Evolutionary conservation across 1,284 basidiomycete species (phyloP).

Genomic region (Ustilago shanxiensis): DNA sequence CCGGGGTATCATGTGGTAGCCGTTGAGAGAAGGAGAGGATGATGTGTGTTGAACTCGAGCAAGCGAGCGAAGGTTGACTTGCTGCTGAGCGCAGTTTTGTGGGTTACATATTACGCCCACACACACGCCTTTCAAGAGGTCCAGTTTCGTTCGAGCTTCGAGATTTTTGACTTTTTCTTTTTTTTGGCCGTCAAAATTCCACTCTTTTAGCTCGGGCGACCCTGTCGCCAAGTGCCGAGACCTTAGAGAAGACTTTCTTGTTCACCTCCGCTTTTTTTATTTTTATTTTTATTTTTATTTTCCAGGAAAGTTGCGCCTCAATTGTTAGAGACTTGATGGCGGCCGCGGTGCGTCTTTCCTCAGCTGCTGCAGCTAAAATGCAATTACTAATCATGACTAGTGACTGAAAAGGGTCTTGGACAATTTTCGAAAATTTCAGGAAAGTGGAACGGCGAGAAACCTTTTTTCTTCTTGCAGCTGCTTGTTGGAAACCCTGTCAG

Average conservation of each 20-base stretch:
- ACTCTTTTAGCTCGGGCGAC: neutral
- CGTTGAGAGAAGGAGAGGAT: conserved; percentile 1
- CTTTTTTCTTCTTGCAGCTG: conserved; percentile 20
- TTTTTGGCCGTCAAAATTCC: neutral
- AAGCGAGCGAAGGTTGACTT: neutral
- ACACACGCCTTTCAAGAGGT: neutral
- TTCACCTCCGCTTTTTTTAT: conserved; percentile 4
- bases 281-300: conserved; percentile 11
- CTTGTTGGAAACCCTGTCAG: conserved; percentile 17
- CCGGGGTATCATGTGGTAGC: neutral
- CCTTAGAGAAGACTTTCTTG: neutral
- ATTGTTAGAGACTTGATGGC: neutral
- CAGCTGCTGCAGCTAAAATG: neutral
- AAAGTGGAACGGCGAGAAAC: conserved; percentile 13
- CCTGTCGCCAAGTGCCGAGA: neutral
- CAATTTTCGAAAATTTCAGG: conserved; percentile 25
- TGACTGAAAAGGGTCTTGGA: neutral
- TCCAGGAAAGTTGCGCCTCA: neutral
- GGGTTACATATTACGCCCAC: neutral
- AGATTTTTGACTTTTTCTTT: conserved; percentile 9
- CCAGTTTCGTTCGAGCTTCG: conserved; percentile 8
- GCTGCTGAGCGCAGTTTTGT: neutral
- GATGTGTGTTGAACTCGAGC: neutral
- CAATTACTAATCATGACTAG: conserved; percentile 35
- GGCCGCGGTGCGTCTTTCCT: conserved; percentile 4